Conservation (phyloP, 495 filamentous ascomycete genomes). For the Cairneyella variabilis region DNA sequence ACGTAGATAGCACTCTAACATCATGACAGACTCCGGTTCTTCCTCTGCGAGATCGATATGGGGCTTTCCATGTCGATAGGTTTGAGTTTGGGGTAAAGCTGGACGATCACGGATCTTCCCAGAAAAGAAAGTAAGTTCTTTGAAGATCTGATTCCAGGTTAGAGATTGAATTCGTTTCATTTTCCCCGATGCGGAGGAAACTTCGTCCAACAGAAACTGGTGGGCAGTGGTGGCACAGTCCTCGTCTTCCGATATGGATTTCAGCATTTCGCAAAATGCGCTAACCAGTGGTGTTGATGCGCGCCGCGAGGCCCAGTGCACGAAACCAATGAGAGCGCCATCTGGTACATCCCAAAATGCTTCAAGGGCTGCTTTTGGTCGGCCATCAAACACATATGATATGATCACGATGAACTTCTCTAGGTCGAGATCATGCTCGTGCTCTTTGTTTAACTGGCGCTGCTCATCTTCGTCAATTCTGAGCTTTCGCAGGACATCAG, state of each 20-base stretch:
- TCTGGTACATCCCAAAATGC: conserved; percentile 88
- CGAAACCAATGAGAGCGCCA: conserved; percentile 85
- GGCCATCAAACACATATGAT: conserved; percentile 82
- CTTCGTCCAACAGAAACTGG: conserved; percentile 85
- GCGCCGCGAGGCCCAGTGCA: conserved; percentile 90
- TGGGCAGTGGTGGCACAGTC: conserved; percentile 79
- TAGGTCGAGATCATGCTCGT: conserved; percentile 74
- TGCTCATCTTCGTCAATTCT: conserved; percentile 89
- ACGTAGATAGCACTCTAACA: conserved; percentile 89
- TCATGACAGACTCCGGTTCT: conserved; percentile 85
- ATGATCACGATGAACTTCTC: conserved; percentile 92
- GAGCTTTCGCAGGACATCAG: conserved; percentile 80
- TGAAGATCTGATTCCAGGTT: conserved; percentile 90
- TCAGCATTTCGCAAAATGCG: conserved; percentile 93
- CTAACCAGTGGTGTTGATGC: conserved; percentile 90
- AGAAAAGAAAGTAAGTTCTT: conserved; percentile 75
- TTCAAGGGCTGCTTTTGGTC: conserved; percentile 69
- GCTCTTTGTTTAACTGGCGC: conserved; percentile 62
- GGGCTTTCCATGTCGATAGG: conserved; percentile 56
- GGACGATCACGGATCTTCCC: conserved; percentile 64
- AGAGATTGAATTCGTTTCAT: conserved; percentile 75
- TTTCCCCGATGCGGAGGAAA: conserved; percentile 64
- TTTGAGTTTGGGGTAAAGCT: conserved; percentile 44
- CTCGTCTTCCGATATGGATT: conserved; percentile 74
- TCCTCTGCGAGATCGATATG: conserved; percentile 49